Evolutionary conservation across 139 green algal species (phyloP).

Genomic region (Limnomonas spitsbergensis): DNA sequence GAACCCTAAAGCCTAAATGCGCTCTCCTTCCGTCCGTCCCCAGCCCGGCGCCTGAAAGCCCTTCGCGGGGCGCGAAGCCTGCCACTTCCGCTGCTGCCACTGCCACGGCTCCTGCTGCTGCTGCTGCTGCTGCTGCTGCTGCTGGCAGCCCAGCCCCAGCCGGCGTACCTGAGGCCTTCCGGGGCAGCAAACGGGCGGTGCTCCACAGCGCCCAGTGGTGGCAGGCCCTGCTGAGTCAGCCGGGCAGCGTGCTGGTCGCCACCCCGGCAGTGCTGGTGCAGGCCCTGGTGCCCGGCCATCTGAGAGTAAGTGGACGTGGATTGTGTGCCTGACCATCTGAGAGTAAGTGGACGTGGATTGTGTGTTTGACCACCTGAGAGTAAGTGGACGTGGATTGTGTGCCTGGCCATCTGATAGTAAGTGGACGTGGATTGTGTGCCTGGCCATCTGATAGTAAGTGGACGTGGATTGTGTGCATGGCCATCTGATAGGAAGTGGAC

Average conservation of each 20-base stretch:
- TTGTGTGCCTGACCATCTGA: too few relatives aligned
- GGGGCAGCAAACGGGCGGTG: background rate
- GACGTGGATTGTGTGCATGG: too few relatives aligned
- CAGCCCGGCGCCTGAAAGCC: background rate
- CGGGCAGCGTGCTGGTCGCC: background rate
- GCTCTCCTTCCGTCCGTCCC: too few relatives aligned
- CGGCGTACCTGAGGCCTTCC: background rate
- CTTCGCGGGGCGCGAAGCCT: background rate
- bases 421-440: too few relatives aligned
- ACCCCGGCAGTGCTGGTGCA: constrained; percentile 24
- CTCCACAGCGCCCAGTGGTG: background rate
- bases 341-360: too few relatives aligned
- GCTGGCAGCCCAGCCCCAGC: background rate
- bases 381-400: too few relatives aligned
- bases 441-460: too few relatives aligned
- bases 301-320: too few relatives aligned
- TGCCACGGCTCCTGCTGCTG: background rate
- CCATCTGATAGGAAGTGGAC: too few relatives aligned
- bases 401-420: too few relatives aligned
- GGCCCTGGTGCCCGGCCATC: constrained; percentile 18
- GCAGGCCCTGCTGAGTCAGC: constrained; percentile 17
- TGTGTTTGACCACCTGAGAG: too few relatives aligned
- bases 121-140: constrained; percentile 16
- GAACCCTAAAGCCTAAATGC: too few relatives aligned
- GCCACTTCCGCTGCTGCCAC: background rate